These are phyloP conservation scores for Fusarium gaditjirri DNA, from an alignment of 2,329 filamentous ascomycete genomes.

Conservation along the genomic window DNA sequence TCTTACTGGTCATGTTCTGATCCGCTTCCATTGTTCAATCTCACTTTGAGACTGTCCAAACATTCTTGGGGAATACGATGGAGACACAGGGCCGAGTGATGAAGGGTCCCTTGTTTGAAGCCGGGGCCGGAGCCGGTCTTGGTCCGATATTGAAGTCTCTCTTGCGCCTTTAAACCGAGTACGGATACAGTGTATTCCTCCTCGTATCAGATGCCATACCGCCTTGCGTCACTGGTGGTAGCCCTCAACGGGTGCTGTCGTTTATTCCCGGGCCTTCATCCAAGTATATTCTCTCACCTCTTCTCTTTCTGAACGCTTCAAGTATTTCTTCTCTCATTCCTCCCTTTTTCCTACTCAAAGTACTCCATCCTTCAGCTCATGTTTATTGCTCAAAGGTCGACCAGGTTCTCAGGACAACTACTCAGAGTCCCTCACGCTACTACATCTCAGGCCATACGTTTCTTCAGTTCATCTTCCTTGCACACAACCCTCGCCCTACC, in stretches of 20 bases:
- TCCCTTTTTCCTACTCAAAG: neutral
- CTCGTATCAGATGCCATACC: neutral
- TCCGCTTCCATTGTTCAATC: slow-evolving; percentile 1
- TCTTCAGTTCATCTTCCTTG: slow-evolving; percentile 10
- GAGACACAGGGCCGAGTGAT: slow-evolving; percentile 6
- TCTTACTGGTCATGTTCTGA: slow-evolving; percentile 21
- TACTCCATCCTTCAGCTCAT: slow-evolving; percentile 30
- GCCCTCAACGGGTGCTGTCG: slow-evolving; percentile 1
- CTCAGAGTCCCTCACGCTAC: slow-evolving; percentile 11
- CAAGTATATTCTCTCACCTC: neutral
- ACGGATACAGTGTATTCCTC: slow-evolving; percentile 18
- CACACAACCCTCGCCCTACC: slow-evolving; percentile 4
- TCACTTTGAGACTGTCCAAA: neutral
- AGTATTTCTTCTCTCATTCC: slow-evolving; percentile 6
- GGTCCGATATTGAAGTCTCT: slow-evolving; percentile 29
- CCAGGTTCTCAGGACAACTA: slow-evolving; percentile 29
- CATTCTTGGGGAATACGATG: slow-evolving; percentile 19
- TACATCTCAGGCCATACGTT: slow-evolving; percentile 8
- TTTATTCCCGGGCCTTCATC: slow-evolving; percentile 19
- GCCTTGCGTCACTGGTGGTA: slow-evolving; percentile 15
- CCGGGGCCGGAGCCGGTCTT: slow-evolving; percentile 6
- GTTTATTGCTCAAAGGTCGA: slow-evolving; percentile 27
- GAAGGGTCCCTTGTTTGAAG: neutral
- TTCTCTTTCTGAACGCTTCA: neutral
- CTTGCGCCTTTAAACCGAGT: neutral